Evolutionary conservation across 306 rosid species (phyloP).

Genomic region (Malus domestica): DNA sequence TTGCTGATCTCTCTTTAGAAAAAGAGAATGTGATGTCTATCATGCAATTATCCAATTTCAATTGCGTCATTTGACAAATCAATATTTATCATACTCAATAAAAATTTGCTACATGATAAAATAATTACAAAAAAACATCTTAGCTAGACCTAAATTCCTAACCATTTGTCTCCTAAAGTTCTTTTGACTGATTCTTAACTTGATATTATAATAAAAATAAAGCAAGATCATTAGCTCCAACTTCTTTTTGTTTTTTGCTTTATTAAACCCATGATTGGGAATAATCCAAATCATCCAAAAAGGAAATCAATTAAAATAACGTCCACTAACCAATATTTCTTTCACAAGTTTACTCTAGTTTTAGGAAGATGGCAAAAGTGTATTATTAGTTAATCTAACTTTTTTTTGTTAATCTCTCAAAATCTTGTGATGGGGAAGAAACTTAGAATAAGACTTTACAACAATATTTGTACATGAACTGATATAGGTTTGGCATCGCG

Average conservation of each 20-base stretch:
- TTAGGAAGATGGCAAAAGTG: neutral
- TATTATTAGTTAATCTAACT: constrained; percentile 15
- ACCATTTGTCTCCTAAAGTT: constrained; percentile 20
- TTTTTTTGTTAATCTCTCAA: constrained; percentile 10
- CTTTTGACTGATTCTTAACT: constrained; percentile 17
- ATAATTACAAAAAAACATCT: too few species aligned
- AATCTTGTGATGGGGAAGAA: constrained; percentile 13
- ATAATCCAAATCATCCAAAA: constrained; percentile 24
- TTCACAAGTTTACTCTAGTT: constrained; percentile 9
- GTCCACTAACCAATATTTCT: constrained; percentile 25
- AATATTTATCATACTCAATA: too few species aligned
- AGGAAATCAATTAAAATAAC: constrained; percentile 15
- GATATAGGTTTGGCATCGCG: neutral
- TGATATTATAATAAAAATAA: neutral
- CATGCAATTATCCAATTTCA: too few species aligned
- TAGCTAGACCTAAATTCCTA: constrained; percentile 13
- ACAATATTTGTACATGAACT: neutral
- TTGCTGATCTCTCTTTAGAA: too few species aligned
- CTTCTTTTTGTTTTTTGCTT: constrained; percentile 5
- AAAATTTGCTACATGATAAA: neutral
- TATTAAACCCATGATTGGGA: constrained; percentile 26
- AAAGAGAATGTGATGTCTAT: too few species aligned
- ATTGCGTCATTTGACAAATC: neutral
- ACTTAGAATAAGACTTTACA: neutral
- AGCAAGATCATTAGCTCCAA: constrained; percentile 7